These are phyloP conservation scores for Cordyceps tenuipes DNA, from an alignment of 2,329 filamentous ascomycete genomes.

Conservation along the genomic window DNA sequence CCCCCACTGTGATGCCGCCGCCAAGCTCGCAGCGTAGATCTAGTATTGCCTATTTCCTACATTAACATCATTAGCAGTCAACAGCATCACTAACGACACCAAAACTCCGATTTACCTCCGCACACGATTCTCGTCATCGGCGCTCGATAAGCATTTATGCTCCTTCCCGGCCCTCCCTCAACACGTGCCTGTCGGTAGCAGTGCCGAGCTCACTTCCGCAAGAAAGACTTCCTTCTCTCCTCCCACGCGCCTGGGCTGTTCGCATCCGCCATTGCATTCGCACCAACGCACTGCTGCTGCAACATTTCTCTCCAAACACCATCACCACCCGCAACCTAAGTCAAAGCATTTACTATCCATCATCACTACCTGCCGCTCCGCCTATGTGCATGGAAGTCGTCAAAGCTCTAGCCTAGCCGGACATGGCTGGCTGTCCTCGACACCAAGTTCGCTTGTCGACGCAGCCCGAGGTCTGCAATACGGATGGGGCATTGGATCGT, in stretches of 20 bases:
- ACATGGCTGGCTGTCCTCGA: constrained; percentile 24
- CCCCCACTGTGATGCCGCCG: not conserved
- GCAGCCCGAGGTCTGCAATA: constrained; percentile 35
- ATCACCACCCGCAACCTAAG: not conserved
- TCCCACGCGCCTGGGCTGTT: not conserved
- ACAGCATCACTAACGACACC: not conserved
- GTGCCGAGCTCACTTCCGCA: not conserved
- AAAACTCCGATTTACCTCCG: not conserved
- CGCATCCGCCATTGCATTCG: not conserved
- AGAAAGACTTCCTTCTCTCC: not conserved
- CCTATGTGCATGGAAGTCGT: constrained; percentile 4
- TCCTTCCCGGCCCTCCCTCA: not conserved
- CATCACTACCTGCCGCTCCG: not conserved
- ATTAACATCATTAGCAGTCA: not conserved
- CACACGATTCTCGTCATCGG: not conserved
- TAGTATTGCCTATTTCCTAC: not conserved
- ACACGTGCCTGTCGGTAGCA: constrained; percentile 1
- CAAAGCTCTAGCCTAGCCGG: constrained; percentile 14
- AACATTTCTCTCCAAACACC: not conserved
- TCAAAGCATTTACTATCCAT: not conserved
- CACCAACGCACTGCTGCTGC: not conserved
- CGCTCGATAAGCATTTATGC: not conserved
- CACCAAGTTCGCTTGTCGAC: constrained; percentile 33
- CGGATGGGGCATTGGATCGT: constrained; percentile 35
- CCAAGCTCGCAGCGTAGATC: not conserved